A percentile compares a stretch with the other conserved stretches of the same genome.
Conservation (phyloP, 345 rosid genomes). For the Hypericum perforatum region DNA sequence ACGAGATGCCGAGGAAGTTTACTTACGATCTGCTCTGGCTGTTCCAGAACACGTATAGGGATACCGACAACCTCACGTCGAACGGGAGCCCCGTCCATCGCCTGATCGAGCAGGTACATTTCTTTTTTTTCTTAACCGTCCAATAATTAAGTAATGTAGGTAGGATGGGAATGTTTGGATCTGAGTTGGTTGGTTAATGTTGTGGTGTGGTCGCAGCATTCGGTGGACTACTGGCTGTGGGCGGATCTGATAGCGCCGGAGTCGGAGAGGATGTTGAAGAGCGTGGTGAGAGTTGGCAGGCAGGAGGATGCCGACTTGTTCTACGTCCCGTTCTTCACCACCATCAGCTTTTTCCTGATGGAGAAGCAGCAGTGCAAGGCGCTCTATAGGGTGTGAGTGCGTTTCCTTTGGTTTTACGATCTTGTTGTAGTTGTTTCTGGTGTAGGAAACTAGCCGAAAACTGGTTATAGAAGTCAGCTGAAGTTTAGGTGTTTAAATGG, state of each 20-base stretch:
- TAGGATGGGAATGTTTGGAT: too few species aligned
- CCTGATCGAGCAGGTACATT: constrained; percentile 65
- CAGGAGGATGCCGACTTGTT: constrained; percentile 86
- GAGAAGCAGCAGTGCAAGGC: constrained; percentile 96
- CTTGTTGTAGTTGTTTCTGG: neutral
- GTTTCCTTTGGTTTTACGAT: constrained; percentile 21
- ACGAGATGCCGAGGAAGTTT: constrained; percentile 82
- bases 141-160: constrained; percentile 1
- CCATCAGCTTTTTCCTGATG: constrained; percentile 85
- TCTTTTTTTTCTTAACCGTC: neutral
- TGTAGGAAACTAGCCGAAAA: too few species aligned
- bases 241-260: constrained; percentile 74
- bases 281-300: constrained; percentile 59
- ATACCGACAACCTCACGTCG: constrained; percentile 77
- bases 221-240: constrained; percentile 96
- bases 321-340: constrained; percentile 83
- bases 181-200: neutral
- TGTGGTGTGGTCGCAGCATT: constrained; percentile 44
- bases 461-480: too few species aligned
- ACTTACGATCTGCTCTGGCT: constrained; percentile 74
- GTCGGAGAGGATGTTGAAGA: constrained; percentile 66
- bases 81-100: constrained; percentile 99
- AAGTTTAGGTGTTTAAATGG: too few species aligned
- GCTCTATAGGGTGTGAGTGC: constrained; percentile 99
- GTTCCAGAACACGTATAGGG: constrained; percentile 54